These are phyloP conservation scores for Austroboletus niveus DNA, from an alignment of 1,284 basidiomycete genomes.

Conservation along the genomic window DNA sequence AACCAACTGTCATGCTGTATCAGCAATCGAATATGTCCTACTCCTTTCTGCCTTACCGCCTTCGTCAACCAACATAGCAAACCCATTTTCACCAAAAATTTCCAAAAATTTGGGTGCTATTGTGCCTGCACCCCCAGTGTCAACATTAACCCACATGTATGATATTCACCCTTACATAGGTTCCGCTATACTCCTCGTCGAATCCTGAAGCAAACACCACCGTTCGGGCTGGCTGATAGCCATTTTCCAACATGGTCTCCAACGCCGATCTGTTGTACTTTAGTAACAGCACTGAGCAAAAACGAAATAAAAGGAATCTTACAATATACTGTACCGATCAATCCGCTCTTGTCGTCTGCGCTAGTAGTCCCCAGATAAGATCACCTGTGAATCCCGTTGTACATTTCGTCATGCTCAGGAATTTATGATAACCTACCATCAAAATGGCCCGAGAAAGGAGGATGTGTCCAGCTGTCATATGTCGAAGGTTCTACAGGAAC, in stretches of 20 bases:
- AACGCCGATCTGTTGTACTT: slow-evolving; percentile 22
- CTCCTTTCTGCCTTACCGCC: slow-evolving; percentile 29
- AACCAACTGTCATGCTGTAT: slow-evolving; percentile 31
- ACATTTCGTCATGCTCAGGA: too few species aligned
- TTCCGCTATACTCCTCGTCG: slow-evolving; percentile 61
- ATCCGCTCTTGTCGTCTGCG: too few species aligned
- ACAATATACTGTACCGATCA: too few species aligned
- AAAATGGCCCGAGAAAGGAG: too few species aligned
- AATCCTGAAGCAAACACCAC: slow-evolving; percentile 61
- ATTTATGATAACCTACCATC: too few species aligned
- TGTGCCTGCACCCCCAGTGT: slow-evolving; percentile 23
- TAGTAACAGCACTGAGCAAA: too few species aligned
- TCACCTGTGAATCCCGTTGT: too few species aligned
- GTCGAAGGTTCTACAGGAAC: slow-evolving; percentile 50
- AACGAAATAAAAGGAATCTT: too few species aligned
- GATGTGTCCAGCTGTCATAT: too few species aligned
- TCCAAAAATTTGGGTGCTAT: slow-evolving; percentile 38
- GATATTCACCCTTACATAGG: slow-evolving; percentile 29
- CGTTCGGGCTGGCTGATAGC: slow-evolving; percentile 45
- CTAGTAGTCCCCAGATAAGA: too few species aligned
- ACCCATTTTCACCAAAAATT: slow-evolving; percentile 51
- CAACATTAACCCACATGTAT: not conserved
- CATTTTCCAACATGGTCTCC: slow-evolving; percentile 45
- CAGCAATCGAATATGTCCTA: slow-evolving; percentile 4
- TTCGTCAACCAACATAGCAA: slow-evolving; percentile 52